Base-by-base conservation (phyloP, 495 filamentous ascomycete species). In the Aspergillus hancockii region DNA sequence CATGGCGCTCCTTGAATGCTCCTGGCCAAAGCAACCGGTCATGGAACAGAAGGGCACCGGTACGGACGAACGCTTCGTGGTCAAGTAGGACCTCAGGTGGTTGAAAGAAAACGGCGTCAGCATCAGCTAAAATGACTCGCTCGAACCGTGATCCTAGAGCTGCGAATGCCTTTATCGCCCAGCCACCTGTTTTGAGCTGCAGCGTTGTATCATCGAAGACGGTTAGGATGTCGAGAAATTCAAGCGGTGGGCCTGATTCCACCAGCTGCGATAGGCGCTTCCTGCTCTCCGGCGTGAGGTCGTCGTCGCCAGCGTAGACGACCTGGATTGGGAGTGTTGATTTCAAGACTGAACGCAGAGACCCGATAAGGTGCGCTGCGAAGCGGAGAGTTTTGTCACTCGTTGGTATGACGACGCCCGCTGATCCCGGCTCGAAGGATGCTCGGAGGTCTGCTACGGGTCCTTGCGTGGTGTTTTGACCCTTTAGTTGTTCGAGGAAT, bases 161-260 rank as follows among this genome's bases (percentile, higher is more conserved):
- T 2, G 57, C 57, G 14, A 59, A 59, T 1, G 57, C 41, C 25
- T 54, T 59, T 28, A 59, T 59, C 12, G 50, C 57, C 57, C 57
- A 54, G 1, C 57, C 51, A 19, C 57, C 57, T 1, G 50, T 18
- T n/a, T 49, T 50, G 0, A 59, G 57, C 28, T 54, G 25, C 10
- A 54, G 40, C 16, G 50, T 49, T 2, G 40, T 18, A 40, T 59
- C 57, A 34, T 59, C 41, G 50, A 59, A 59, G 12, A 59, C 19
- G 7, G 57, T 54, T 8, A 38, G 28, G 31, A 59, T 59, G 38
- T 59, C 25, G 21, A 59, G 57, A 30, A 59, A 59, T 1, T 47
- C 28, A 19, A 59, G 31, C 0, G 57, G n/a, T 6, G 57, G 50
- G 23, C 40, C 50, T 1, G 28, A 21, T 19, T 22, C 41, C 8